These are phyloP conservation scores for Papilionanthe hybrid DNA, from an alignment of 116 monocot genomes.

Conservation along the genomic window DNA sequence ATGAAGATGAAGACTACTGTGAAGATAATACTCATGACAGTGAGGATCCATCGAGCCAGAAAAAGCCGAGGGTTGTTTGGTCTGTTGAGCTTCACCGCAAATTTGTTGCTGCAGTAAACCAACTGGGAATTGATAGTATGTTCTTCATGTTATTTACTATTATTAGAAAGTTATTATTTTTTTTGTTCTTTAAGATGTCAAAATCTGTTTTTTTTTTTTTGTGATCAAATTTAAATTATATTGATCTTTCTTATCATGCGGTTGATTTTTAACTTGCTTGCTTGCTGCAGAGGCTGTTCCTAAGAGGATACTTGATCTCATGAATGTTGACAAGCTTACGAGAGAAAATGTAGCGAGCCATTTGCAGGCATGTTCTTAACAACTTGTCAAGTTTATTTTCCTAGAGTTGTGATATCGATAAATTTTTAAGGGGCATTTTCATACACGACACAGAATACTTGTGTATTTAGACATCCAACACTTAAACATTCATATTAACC, in stretches of 20 bases:
- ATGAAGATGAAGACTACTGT: slow-evolving; percentile 57
- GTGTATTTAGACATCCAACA: not conserved
- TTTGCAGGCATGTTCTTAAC: slow-evolving; percentile 57
- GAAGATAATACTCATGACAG: slow-evolving; percentile 45
- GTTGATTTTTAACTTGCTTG: slow-evolving; percentile 12
- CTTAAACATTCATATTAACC: too few species aligned
- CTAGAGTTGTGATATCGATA: not conserved
- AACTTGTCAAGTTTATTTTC: not conserved
- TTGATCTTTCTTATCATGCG: not conserved
- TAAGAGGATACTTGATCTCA: slow-evolving; percentile 85
- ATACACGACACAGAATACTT: too few species aligned
- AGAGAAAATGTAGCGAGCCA: slow-evolving; percentile 97
- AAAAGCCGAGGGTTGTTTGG: slow-evolving; percentile 96
- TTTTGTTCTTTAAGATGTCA: not conserved
- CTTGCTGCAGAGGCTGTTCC: slow-evolving; percentile 79
- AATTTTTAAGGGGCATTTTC: not conserved
- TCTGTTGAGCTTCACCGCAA: slow-evolving; percentile 79
- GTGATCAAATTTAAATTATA: not conserved
- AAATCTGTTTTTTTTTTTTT: not conserved
- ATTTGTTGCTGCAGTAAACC: slow-evolving; percentile 83
- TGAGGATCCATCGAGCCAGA: slow-evolving; percentile 59
- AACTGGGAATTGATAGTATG: slow-evolving; percentile 88
- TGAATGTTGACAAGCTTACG: slow-evolving; percentile 88
- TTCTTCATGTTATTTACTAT: slow-evolving; percentile 2
- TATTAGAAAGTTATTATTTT: not conserved